A percentile compares a stretch with the other conserved stretches of the same genome.
phyloP scores from a whole-genome alignment of 2,329 filamentous ascomycete genomes.

The Diaporthe velutina region DNA sequence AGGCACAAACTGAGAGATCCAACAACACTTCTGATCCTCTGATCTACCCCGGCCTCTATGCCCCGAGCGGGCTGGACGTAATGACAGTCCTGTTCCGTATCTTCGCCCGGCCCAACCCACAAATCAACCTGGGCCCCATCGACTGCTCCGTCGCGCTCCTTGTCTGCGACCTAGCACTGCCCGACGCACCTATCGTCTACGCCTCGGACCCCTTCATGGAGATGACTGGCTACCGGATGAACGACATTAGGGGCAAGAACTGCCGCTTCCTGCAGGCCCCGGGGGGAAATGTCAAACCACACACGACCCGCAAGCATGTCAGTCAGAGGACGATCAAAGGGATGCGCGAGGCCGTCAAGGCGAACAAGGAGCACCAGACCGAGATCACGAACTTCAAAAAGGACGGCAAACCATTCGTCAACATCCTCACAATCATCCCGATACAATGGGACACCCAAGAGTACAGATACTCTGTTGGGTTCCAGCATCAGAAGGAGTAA shows the following conservation, averaged over 20 bases:
- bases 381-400: constrained; percentile 84
- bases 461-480: constrained; percentile 82
- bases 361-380: constrained; percentile 60
- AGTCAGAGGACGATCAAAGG: constrained; percentile 73
- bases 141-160: constrained; percentile 88
- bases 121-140: constrained; percentile 84
- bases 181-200: constrained; percentile 86
- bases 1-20: constrained; percentile 39
- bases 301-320: constrained; percentile 73
- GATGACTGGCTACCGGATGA: constrained; percentile 81
- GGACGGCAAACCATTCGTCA: constrained; percentile 83
- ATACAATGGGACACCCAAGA: constrained; percentile 75
- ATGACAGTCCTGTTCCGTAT: constrained; percentile 73
- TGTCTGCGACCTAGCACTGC: constrained; percentile 80
- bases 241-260: constrained; percentile 83
- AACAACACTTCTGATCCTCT: constrained; percentile 55
- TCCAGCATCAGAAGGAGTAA: constrained; percentile 71
- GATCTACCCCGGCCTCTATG: constrained; percentile 69
- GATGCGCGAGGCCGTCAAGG: constrained; percentile 61
- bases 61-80: constrained; percentile 67
- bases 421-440: constrained; percentile 87
- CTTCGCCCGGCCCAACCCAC: constrained; percentile 77
- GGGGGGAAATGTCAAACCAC: constrained; percentile 72
- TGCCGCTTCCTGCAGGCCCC: constrained; percentile 88
- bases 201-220: constrained; percentile 84